phyloP scores from a whole-genome alignment of 202 grass and related monocot species.

The Panicum hallii region DNA sequence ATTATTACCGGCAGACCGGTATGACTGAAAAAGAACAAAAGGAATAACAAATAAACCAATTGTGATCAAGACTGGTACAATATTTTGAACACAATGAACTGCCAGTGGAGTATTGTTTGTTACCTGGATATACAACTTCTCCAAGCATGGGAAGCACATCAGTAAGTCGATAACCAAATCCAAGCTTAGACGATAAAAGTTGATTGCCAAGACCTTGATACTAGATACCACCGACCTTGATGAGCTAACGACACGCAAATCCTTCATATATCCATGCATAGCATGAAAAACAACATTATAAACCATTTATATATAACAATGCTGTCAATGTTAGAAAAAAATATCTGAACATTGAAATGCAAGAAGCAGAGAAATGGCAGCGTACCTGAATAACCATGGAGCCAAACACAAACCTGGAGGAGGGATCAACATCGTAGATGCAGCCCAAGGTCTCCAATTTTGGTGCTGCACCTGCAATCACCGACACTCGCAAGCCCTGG shows the following conservation, averaged over 20 bases:
- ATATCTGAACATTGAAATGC: too few species aligned
- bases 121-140: neutral
- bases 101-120: neutral
- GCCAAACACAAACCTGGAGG: neutral
- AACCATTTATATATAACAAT: neutral
- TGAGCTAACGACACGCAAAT: neutral
- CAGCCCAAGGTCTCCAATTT: neutral
- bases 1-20: neutral
- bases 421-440: neutral
- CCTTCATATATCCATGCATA: neutral
- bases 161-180: neutral
- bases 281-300: neutral
- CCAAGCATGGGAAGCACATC: neutral
- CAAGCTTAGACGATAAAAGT: neutral
- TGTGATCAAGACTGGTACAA: neutral
- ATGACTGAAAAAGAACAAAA: neutral
- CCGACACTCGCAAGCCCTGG: neutral
- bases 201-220: neutral
- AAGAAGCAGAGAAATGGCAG: neutral
- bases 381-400: neutral
- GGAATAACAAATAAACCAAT: neutral
- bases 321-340: too few species aligned
- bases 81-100: too few species aligned
- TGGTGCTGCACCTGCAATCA: neutral
- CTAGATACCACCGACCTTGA: neutral